Evolutionary conservation across 805 yeast species (phyloP).

Genomic region (Wickerhamiella sorbophila): DNA sequence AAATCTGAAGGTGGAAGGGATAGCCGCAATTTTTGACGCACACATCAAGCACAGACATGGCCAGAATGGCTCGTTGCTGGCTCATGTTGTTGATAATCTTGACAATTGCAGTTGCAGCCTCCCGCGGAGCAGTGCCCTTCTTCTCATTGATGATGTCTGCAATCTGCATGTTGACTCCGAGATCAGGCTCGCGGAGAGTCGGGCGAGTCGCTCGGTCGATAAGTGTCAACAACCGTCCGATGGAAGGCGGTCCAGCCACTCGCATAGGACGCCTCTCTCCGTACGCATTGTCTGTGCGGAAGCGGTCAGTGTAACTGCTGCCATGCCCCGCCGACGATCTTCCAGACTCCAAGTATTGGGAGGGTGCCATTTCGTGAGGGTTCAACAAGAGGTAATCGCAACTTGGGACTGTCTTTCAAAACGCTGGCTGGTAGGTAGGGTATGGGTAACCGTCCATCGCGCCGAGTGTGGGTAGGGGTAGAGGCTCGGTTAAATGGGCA

Average conservation of each 20-base stretch:
- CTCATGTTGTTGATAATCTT: slow-evolving; percentile 69
- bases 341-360: background rate
- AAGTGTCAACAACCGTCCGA: slow-evolving; percentile 10
- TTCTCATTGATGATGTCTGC: slow-evolving; percentile 88
- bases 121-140: slow-evolving; percentile 82
- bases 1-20: slow-evolving; percentile 88
- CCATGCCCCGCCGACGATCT: background rate
- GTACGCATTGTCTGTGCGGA: slow-evolving; percentile 15
- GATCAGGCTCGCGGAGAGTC: slow-evolving; percentile 69
- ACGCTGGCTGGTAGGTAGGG: too few species aligned
- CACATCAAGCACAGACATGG: slow-evolving; percentile 63
- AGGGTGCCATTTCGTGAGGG: background rate
- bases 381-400: too few species aligned
- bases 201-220: slow-evolving; percentile 71
- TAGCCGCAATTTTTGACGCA: slow-evolving; percentile 96
- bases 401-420: too few species aligned
- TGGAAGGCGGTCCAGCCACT: slow-evolving; percentile 5
- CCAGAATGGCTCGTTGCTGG: slow-evolving; percentile 71
- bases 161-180: slow-evolving; percentile 76
- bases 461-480: too few species aligned
- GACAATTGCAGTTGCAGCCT: slow-evolving; percentile 79
- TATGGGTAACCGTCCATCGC: too few species aligned
- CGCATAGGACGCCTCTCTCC: slow-evolving; percentile 5
- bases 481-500: too few species aligned
- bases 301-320: slow-evolving; percentile 16